Conservation (phyloP, 371 early-diverging fungal species). For the Mucor lusitanicus region DNA sequence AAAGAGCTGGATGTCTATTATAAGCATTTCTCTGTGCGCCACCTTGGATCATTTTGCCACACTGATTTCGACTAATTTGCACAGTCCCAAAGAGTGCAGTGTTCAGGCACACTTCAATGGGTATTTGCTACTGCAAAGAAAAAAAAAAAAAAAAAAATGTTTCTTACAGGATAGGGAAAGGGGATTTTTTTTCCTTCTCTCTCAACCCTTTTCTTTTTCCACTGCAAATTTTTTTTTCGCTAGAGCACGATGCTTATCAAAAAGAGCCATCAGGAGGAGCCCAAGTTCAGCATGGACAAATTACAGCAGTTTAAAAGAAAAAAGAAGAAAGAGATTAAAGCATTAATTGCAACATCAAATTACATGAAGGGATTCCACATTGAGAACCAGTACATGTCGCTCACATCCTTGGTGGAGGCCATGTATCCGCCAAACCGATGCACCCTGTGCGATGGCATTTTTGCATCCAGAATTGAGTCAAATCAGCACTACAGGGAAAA, state of each 20-base stretch:
- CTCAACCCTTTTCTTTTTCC: constrained; percentile 8
- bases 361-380: constrained; percentile 19
- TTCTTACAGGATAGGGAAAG: constrained; percentile 5
- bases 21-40: neutral
- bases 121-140: neutral
- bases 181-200: constrained; percentile 14
- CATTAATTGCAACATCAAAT: constrained; percentile 5
- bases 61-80: neutral
- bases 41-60: constrained; percentile 3
- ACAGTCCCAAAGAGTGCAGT: neutral
- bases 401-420: constrained; percentile 31
- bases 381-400: constrained; percentile 24
- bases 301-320: constrained; percentile 2
- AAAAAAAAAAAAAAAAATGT: constrained; percentile 16
- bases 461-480: constrained; percentile 16
- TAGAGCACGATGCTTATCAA: neutral
- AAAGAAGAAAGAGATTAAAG: constrained; percentile 10
- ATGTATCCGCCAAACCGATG: constrained; percentile 37
- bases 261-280: neutral
- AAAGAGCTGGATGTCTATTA: neutral
- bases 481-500: constrained; percentile 19
- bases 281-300: neutral
- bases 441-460: constrained; percentile 23
- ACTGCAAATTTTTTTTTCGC: neutral
- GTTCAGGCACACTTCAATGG: neutral